A percentile compares a stretch with the other conserved stretches of the same genome.
Evolutionary conservation across 805 yeast genomes (phyloP).

Genomic region (Clavispora carvajalis): DNA sequence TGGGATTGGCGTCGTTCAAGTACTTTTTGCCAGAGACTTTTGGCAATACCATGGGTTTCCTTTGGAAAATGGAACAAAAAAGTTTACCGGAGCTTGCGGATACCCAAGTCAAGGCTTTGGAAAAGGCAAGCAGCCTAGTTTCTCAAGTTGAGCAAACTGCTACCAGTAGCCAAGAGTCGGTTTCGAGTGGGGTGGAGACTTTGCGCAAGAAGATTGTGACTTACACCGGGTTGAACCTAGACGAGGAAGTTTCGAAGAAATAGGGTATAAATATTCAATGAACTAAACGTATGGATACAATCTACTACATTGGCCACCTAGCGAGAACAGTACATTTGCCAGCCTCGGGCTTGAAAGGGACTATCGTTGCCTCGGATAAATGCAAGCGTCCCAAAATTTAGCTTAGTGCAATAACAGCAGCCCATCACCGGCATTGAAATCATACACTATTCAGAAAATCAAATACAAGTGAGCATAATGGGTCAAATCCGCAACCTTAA

Average conservation of each 20-base stretch:
- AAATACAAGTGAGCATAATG: too few species aligned
- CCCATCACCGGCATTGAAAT: too few species aligned
- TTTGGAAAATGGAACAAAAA: slow-evolving; percentile 56
- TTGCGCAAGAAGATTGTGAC: slow-evolving; percentile 44
- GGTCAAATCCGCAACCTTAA: too few species aligned
- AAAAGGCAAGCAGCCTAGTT: slow-evolving; percentile 36
- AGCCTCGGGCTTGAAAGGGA: too few species aligned
- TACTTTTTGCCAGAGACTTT: slow-evolving; percentile 72
- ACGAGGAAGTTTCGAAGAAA: slow-evolving; percentile 53
- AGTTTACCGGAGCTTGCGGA: slow-evolving; percentile 59
- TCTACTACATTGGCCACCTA: too few species aligned
- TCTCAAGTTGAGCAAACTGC: slow-evolving; percentile 41
- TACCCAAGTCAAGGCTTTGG: slow-evolving; percentile 49
- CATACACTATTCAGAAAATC: too few species aligned
- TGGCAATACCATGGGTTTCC: slow-evolving; percentile 49
- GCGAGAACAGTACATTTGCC: too few species aligned
- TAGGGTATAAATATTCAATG: slow-evolving; percentile 10
- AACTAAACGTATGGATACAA: background rate
- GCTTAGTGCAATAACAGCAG: too few species aligned
- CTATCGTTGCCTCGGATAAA: too few species aligned
- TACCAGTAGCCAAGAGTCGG: slow-evolving; percentile 29
- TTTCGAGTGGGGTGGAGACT: slow-evolving; percentile 32
- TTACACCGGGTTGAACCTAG: slow-evolving; percentile 65
- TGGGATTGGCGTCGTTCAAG: slow-evolving; percentile 62
- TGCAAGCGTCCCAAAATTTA: too few species aligned